Percentiles rank a stretch among this genome's conserved stretches.
Conservation (phyloP, 176 grass and related monocot species). For the Leersia perrieri region DNA sequence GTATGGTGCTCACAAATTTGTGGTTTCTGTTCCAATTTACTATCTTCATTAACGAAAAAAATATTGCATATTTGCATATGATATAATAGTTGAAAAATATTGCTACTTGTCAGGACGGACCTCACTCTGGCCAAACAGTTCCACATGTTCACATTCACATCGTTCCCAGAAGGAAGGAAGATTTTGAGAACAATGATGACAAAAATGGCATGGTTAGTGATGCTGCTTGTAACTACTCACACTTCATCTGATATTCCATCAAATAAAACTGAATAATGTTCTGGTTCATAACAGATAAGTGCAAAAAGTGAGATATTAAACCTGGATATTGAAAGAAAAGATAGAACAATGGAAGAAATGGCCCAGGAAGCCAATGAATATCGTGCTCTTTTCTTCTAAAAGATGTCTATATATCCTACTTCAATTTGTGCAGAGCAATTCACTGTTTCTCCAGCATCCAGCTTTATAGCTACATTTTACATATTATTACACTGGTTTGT, state of each 20-base stretch:
- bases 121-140: conserved; percentile 87
- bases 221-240: not conserved
- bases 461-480: not conserved
- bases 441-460: not conserved
- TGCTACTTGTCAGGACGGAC: conserved; percentile 60
- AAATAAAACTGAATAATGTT: not conserved
- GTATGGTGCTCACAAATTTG: no score
- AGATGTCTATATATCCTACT: no score
- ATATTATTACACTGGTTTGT: not conserved
- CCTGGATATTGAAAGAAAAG: conserved; percentile 75
- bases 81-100: no score
- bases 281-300: conserved; percentile 47
- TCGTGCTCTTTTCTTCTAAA: conserved; percentile 55
- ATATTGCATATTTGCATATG: no score
- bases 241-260: not conserved
- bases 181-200: conserved; percentile 87
- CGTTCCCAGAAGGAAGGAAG: conserved; percentile 73
- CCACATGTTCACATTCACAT: conserved; percentile 90
- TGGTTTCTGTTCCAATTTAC: no score
- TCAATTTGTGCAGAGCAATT: no score
- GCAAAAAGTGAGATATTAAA: conserved; percentile 90
- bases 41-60: not conserved
- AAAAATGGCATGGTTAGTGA: no score
- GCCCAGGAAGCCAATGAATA: conserved; percentile 64
- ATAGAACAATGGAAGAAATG: conserved; percentile 76